Evolutionary conservation across 441 rosid species (phyloP).

Genomic region (Populus hybrid): DNA sequence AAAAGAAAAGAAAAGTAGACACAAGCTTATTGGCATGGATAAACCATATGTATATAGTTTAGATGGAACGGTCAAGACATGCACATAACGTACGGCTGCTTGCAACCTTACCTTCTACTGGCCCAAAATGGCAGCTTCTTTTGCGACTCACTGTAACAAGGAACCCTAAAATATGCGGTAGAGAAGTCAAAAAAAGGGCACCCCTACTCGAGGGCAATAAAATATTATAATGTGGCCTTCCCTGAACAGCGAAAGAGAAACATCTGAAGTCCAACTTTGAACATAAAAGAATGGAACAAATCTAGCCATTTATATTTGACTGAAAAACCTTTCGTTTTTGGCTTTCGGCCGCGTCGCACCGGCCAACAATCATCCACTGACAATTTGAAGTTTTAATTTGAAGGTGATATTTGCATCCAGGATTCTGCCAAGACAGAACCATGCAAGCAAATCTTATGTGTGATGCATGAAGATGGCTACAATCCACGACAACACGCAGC

Average conservation of each 20-base stretch:
- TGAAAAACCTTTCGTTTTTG: not conserved
- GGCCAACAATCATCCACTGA: not conserved
- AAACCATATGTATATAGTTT: too few relatives aligned
- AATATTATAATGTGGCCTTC: not conserved
- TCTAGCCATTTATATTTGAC: not conserved
- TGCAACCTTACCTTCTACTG: not conserved
- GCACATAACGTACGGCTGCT: not conserved
- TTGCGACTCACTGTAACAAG: not conserved
- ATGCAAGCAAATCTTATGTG: not conserved
- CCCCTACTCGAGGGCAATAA: not conserved
- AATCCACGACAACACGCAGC: not conserved
- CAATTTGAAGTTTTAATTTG: not conserved
- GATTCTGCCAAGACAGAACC: not conserved
- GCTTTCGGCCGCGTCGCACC: not conserved
- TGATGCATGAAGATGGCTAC: not conserved
- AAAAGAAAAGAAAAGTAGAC: not conserved
- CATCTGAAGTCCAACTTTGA: not conserved
- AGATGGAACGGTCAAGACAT: not conserved
- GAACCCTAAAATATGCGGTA: not conserved
- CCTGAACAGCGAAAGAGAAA: not conserved
- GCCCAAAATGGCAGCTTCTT: not conserved
- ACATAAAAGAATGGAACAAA: not conserved
- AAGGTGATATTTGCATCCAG: not conserved
- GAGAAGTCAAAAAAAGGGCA: not conserved
- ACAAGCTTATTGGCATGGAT: conserved; percentile 12